Conservation (phyloP, 1,284 basidiomycete genomes). For the Austroboletus niveus region DNA sequence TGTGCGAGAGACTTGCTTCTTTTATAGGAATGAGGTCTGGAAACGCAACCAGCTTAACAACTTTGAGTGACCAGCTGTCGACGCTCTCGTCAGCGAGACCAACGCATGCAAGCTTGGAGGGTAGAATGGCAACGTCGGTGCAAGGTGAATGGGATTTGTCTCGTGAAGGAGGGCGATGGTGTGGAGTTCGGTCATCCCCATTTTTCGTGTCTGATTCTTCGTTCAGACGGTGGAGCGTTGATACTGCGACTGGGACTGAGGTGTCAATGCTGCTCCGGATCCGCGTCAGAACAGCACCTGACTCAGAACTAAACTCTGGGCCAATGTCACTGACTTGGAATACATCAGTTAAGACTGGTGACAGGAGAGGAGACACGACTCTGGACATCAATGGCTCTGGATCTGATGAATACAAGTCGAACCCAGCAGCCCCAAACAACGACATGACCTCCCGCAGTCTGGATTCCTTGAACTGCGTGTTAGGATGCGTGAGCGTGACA, state of each 20-base stretch:
- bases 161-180: conserved; percentile 15
- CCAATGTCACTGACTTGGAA: conserved; percentile 37
- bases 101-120: conserved; percentile 55
- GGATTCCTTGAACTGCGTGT: conserved; percentile 58
- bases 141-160: conserved; percentile 47
- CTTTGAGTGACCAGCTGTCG: conserved; percentile 70
- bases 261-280: conserved; percentile 39
- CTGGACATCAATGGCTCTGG: conserved; percentile 40
- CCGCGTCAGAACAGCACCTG: conserved; percentile 45
- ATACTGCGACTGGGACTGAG: conserved; percentile 29
- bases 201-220: conserved; percentile 8
- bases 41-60: conserved; percentile 70
- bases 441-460: conserved; percentile 61
- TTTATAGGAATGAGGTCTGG: conserved; percentile 58
- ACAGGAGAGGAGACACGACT: conserved; percentile 38
- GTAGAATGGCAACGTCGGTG: conserved; percentile 47
- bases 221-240: conserved; percentile 24
- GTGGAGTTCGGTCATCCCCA: conserved; percentile 4
- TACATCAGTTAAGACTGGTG: conserved; percentile 36
- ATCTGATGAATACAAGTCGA: conserved; percentile 65
- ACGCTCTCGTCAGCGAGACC: conserved; percentile 60
- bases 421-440: conserved; percentile 59
- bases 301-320: conserved; percentile 36
- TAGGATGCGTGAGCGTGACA: conserved; percentile 3
- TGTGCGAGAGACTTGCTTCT: conserved; percentile 7